These are phyloP conservation scores for Orbilia oligospora DNA, from an alignment of 2,329 filamentous ascomycete species.

Conservation along the genomic window DNA sequence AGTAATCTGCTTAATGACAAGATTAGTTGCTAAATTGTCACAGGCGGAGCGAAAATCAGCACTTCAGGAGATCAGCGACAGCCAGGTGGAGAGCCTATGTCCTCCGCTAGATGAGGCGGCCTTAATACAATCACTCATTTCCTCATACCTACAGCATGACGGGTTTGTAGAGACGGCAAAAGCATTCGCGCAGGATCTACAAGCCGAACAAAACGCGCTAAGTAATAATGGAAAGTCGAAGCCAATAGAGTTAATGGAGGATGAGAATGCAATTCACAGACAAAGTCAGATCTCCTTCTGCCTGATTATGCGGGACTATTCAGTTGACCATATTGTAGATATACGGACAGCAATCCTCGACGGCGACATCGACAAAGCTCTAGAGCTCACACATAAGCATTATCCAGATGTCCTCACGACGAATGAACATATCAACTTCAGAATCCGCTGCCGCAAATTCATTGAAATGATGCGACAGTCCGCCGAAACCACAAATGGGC, in stretches of 20 bases:
- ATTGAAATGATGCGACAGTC: slow-evolving; percentile 90
- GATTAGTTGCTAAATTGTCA: slow-evolving; percentile 54
- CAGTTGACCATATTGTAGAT: slow-evolving; percentile 70
- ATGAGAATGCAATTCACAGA: slow-evolving; percentile 86
- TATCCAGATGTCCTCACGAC: slow-evolving; percentile 85
- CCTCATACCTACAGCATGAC: slow-evolving; percentile 86
- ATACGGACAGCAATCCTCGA: slow-evolving; percentile 90
- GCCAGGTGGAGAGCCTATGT: slow-evolving; percentile 73
- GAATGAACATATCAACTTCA: slow-evolving; percentile 89
- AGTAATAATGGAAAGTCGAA: slow-evolving; percentile 67
- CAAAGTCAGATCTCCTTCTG: slow-evolving; percentile 75
- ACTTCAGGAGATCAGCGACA: slow-evolving; percentile 74
- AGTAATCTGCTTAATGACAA: slow-evolving; percentile 4
- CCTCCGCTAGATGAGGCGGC: slow-evolving; percentile 79
- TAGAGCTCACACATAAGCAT: slow-evolving; percentile 82
- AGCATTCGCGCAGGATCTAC: slow-evolving; percentile 87
- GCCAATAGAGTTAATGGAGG: slow-evolving; percentile 78
- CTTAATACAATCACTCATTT: slow-evolving; percentile 83
- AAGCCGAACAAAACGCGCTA: slow-evolving; percentile 79
- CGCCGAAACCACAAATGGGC: slow-evolving; percentile 30
- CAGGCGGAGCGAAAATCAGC: slow-evolving; percentile 76
- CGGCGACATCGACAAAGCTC: slow-evolving; percentile 89
- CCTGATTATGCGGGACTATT: background rate
- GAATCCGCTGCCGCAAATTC: slow-evolving; percentile 89
- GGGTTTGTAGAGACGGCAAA: slow-evolving; percentile 94